These are phyloP conservation scores for Exophiala mesophila DNA, from an alignment of 2,329 filamentous ascomycete species.

Conservation along the genomic window DNA sequence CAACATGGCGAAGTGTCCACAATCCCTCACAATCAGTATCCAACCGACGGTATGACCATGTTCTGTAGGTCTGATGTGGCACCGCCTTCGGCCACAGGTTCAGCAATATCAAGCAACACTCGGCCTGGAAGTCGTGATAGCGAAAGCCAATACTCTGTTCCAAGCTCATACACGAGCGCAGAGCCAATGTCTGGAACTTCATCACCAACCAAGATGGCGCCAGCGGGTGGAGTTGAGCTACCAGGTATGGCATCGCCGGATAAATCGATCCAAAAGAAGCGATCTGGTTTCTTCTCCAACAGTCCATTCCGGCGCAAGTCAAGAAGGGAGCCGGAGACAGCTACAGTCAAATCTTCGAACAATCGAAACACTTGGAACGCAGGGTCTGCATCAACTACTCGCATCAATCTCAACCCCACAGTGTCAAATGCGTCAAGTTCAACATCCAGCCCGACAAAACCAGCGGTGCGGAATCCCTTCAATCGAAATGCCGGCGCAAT, in stretches of 20 bases:
- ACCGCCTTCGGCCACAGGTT: slow-evolving; percentile 60
- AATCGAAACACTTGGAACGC: slow-evolving; percentile 52
- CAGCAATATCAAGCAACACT: slow-evolving; percentile 58
- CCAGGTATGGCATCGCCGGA: slow-evolving; percentile 51
- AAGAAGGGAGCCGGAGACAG: slow-evolving; percentile 63
- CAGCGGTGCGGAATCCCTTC: slow-evolving; percentile 33
- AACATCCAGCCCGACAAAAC: slow-evolving; percentile 42
- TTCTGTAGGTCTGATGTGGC: slow-evolving; percentile 71
- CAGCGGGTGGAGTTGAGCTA: slow-evolving; percentile 35
- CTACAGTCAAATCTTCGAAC: slow-evolving; percentile 33
- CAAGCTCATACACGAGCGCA: slow-evolving; percentile 81
- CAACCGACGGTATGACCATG: slow-evolving; percentile 95
- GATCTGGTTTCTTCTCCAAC: slow-evolving; percentile 87
- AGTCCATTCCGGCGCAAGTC: slow-evolving; percentile 92
- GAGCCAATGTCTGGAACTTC: slow-evolving; percentile 69
- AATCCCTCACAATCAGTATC: slow-evolving; percentile 89
- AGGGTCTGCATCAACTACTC: slow-evolving; percentile 26
- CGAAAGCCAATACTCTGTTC: slow-evolving; percentile 83
- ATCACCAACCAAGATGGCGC: slow-evolving; percentile 63
- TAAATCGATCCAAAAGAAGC: slow-evolving; percentile 63
- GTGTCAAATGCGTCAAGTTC: slow-evolving; percentile 35
- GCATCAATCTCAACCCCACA: slow-evolving; percentile 25
- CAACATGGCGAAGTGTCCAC: slow-evolving; percentile 62
- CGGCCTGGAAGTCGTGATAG: slow-evolving; percentile 82
- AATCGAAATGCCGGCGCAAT: slow-evolving; percentile 34